Conservation (phyloP, 305 asterid species). For the Rubia peregrina region DNA sequence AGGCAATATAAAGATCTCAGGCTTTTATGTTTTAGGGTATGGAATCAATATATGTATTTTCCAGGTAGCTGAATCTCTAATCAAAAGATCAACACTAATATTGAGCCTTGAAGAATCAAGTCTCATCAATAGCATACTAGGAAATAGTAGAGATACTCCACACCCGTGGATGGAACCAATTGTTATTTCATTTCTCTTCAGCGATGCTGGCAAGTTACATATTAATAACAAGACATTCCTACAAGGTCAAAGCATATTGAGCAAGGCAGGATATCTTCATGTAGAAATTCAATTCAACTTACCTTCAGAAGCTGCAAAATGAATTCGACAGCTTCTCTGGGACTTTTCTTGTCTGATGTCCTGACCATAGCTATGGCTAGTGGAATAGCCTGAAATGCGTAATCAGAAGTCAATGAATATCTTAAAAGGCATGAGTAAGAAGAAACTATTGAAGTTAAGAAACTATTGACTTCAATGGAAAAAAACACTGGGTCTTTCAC, state of each 20-base stretch:
- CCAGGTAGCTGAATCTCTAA: neutral
- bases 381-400: conserved; percentile 72
- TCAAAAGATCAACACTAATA: neutral
- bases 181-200: neutral
- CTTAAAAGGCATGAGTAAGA: neutral
- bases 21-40: neutral
- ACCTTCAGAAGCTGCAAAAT: conserved; percentile 96
- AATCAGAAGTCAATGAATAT: conserved; percentile 16
- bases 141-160: neutral
- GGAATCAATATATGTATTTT: neutral
- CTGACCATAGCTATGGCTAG: conserved; percentile 89
- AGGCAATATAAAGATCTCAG: neutral
- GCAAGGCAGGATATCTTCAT: conserved; percentile 1
- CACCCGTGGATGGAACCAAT: too few relatives aligned
- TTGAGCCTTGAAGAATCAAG: neutral
- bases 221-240: neutral
- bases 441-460: neutral
- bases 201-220: neutral
- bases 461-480: neutral
- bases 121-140: neutral
- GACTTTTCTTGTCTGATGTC: conserved; percentile 80
- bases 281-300: conserved; percentile 17
- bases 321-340: conserved; percentile 98
- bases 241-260: neutral
- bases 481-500: neutral